Base-by-base conservation (phyloP, 768 basidiomycete species). In the Russula lepida region DNA sequence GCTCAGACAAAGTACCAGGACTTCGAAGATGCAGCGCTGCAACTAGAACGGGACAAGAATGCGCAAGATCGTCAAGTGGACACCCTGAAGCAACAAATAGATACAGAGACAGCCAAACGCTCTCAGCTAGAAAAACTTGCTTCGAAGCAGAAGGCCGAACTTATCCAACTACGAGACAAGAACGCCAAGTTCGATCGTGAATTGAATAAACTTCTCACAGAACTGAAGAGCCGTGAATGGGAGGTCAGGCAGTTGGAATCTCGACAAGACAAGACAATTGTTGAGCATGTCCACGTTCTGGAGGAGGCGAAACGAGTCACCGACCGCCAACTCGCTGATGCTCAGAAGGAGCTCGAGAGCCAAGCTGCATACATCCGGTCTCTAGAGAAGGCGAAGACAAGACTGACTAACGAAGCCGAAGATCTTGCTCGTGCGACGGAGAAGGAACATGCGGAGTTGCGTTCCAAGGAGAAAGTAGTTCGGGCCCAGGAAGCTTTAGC, bases 271-370 rank as follows among this genome's bases (percentile, higher is more conserved):
- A 98, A 95, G 76, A 97, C 91, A n/a, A 95, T 97, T 61, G 94
- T 98, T 47, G 95, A 98, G 72, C 95, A 98, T 69, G 92, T 97
- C 27, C 87, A 98, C 70, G 95, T 98, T 30, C 79, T 95, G 12
- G 94, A 98, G 71, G 91, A 95, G 70, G 95, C 95, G 17, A 98
- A 98, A 73, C 85, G 85, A 37, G 85, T 95, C 59, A 95, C 95
- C 1, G 95, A 98, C 71, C 84, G 88, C 41, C 92, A 97, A 69
- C 83, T 98, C 17, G 82, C 78, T 21, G 89, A 91, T 2, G 88
- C 93, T 0, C 86, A 89, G 58, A 72, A 78, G 21, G 92, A 95
- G 70, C 73, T 95, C 33, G 79, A 85, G 71, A 84, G 85, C 62
- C 85, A 89, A 46, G 80, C 78, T 6, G 78, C 79, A 1, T 86